Evolutionary conservation across 768 basidiomycete genomes (phyloP).

Genomic region (Rubroboletus pulcherrimus): DNA sequence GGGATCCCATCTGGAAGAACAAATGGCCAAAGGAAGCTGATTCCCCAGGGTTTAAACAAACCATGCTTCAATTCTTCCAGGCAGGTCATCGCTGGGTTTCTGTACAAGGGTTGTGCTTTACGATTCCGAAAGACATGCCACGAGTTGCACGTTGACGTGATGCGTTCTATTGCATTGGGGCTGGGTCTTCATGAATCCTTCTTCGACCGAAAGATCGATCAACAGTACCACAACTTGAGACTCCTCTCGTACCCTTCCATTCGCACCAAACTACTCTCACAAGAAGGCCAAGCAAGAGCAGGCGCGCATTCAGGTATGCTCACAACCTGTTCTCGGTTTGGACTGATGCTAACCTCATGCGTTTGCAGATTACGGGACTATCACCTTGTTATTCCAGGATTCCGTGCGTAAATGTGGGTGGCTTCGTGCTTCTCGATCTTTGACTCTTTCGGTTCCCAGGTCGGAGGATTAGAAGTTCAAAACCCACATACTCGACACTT

Average conservation of each 20-base stretch:
- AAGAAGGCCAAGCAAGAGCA: conserved; percentile 72
- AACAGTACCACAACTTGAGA: conserved; percentile 78
- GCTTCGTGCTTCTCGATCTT: neutral
- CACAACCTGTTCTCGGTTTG: neutral
- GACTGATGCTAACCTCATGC: neutral
- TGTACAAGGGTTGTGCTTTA: conserved; percentile 1
- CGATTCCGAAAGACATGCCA: conserved; percentile 57
- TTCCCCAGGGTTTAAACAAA: conserved; percentile 63
- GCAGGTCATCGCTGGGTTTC: conserved; percentile 29
- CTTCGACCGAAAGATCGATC: conserved; percentile 72
- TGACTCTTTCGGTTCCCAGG: conserved; percentile 32
- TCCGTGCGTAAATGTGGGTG: conserved; percentile 35
- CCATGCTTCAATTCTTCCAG: conserved; percentile 75
- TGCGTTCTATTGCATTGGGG: conserved; percentile 84
- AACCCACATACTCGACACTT: conserved; percentile 73
- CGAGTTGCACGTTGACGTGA: conserved; percentile 66
- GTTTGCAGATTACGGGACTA: conserved; percentile 69
- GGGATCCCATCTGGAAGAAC: conserved; percentile 75
- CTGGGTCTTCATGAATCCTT: conserved; percentile 67
- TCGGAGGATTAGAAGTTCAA: conserved; percentile 80
- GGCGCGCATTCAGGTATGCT: conserved; percentile 71
- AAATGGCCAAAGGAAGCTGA: conserved; percentile 68
- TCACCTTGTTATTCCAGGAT: conserved; percentile 81
- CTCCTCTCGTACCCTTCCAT: conserved; percentile 82
- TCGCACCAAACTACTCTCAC: conserved; percentile 49